Evolutionary conservation across 2,329 filamentous ascomycete genomes (phyloP).

Genomic region (Nemania sp.): DNA sequence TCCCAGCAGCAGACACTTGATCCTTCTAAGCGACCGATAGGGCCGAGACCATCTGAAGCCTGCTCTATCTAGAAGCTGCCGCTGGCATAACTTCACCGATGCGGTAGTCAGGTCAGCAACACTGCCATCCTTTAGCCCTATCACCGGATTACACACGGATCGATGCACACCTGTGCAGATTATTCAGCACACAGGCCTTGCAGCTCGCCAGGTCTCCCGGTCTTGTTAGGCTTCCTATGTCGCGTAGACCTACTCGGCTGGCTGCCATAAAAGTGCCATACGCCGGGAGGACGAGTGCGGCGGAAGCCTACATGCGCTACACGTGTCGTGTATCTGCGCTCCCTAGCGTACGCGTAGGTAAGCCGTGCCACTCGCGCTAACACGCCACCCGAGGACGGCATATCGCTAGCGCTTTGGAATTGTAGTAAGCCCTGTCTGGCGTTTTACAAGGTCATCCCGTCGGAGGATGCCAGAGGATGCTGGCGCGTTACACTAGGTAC

Average conservation of each 20-base stretch:
- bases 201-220: background rate
- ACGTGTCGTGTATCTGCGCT: background rate
- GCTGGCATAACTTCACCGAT: background rate
- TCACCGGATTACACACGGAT: background rate
- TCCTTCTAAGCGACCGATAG: background rate
- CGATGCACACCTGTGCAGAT: background rate
- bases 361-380: background rate
- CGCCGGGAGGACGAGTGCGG: background rate
- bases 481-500: background rate
- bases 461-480: background rate
- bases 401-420: background rate
- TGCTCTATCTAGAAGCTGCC: background rate
- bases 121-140: background rate
- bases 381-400: background rate
- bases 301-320: background rate
- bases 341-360: background rate
- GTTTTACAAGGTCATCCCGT: background rate
- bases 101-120: background rate
- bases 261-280: background rate
- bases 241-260: background rate
- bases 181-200: background rate
- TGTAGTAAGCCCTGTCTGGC: background rate
- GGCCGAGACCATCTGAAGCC: background rate
- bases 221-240: background rate
- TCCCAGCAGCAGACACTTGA: background rate